Conservation (phyloP, 1,139 yeast genomes). For the Suhomyces coccinellae region DNA sequence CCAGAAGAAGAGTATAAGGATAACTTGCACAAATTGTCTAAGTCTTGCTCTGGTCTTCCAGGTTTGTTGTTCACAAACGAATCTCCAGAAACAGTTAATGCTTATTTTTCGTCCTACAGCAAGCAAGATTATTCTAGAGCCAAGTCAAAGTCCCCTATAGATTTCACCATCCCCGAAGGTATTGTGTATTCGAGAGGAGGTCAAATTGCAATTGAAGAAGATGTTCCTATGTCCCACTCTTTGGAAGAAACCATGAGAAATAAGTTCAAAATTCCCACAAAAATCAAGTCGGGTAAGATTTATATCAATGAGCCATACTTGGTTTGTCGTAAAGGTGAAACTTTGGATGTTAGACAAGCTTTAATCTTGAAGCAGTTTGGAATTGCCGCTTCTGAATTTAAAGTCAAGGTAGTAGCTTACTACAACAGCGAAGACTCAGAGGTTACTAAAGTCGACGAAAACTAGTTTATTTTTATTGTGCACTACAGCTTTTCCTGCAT, state of each 20-base stretch:
- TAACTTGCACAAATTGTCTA: constrained; percentile 68
- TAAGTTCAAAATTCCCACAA: constrained; percentile 87
- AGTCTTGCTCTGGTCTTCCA: constrained; percentile 65
- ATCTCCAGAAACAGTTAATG: constrained; percentile 76
- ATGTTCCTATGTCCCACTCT: constrained; percentile 94
- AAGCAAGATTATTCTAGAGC: constrained; percentile 89
- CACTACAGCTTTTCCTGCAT: no score
- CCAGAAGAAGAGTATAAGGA: constrained; percentile 90
- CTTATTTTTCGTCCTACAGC: constrained; percentile 75
- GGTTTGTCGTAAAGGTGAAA: constrained; percentile 80
- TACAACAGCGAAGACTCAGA: constrained; percentile 58
- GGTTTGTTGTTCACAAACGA: constrained; percentile 91
- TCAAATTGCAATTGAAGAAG: constrained; percentile 84
- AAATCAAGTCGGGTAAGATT: constrained; percentile 85
- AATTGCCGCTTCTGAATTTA: constrained; percentile 88
- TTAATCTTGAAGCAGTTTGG: constrained; percentile 93
- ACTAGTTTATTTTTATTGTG: neutral
- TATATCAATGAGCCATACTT: constrained; percentile 70
- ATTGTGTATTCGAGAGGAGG: constrained; percentile 95
- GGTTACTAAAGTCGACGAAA: constrained; percentile 26
- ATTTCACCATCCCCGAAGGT: constrained; percentile 86
- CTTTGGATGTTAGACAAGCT: constrained; percentile 87
- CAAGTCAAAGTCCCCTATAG: constrained; percentile 78
- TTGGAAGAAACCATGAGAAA: constrained; percentile 90
- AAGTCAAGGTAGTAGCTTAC: constrained; percentile 74